phyloP scores from a whole-genome alignment of 2,329 filamentous ascomycete species.

The Ascocoryne sarcoides region DNA sequence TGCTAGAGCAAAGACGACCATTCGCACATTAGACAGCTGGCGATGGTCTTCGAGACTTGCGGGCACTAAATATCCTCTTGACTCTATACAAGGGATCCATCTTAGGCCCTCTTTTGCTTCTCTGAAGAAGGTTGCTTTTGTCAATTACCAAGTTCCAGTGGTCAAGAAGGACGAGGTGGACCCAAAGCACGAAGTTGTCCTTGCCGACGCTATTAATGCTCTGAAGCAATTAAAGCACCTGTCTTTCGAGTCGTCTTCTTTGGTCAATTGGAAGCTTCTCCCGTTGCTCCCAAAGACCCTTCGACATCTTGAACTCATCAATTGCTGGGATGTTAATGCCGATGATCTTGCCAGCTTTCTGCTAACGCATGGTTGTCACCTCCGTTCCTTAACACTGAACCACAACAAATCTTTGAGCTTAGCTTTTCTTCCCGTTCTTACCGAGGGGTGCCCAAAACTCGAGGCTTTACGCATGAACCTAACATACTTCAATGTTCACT shows the following conservation, averaged over 20 bases:
- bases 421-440: slow-evolving; percentile 61
- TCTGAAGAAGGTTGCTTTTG: slow-evolving; percentile 48
- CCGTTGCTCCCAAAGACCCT: slow-evolving; percentile 58
- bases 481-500: slow-evolving; percentile 64
- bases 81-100: slow-evolving; percentile 46
- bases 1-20: slow-evolving; percentile 21
- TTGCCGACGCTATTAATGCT: slow-evolving; percentile 37
- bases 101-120: slow-evolving; percentile 44
- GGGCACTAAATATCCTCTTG: slow-evolving; percentile 36
- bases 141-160: slow-evolving; percentile 55
- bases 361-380: slow-evolving; percentile 52
- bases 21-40: slow-evolving; percentile 42
- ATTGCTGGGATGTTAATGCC: slow-evolving; percentile 68
- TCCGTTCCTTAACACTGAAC: slow-evolving; percentile 60
- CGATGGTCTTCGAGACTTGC: slow-evolving; percentile 51
- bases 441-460: slow-evolving; percentile 59
- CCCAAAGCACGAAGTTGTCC: slow-evolving; percentile 32
- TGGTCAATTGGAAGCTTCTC: slow-evolving; percentile 62
- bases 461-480: slow-evolving; percentile 68
- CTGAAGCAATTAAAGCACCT: slow-evolving; percentile 60
- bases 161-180: slow-evolving; percentile 24
- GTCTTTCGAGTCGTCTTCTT: slow-evolving; percentile 64
- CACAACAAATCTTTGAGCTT: slow-evolving; percentile 75
- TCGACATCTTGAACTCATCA: slow-evolving; percentile 61
- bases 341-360: slow-evolving; percentile 59